Percentiles rank a stretch among this genome's conserved stretches.
Conservation (phyloP, 768 basidiomycete genomes). For the Mycena rebaudengoi region DNA sequence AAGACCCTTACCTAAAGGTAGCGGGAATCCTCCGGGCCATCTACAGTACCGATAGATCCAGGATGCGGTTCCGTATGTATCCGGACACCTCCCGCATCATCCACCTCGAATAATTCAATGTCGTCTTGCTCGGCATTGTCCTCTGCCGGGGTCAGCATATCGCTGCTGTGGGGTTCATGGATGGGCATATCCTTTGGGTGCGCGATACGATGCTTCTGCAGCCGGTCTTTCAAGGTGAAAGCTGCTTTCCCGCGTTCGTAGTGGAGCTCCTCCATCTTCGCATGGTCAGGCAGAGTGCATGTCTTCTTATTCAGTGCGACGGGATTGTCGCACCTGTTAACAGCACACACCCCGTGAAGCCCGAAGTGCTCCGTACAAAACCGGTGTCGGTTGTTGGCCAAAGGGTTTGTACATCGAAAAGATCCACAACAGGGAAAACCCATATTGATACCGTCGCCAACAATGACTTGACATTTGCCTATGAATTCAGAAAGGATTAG, state of each 20-base stretch:
- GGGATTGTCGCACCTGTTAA: neutral
- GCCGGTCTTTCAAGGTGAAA: neutral
- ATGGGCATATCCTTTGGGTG: neutral
- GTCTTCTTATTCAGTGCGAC: neutral
- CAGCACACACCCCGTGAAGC: neutral
- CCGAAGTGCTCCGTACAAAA: slow-evolving; percentile 9
- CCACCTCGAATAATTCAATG: neutral
- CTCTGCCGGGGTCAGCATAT: neutral
- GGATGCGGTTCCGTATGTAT: neutral
- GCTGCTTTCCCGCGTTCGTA: slow-evolving; percentile 6
- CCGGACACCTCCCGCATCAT: neutral
- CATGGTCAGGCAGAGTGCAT: neutral
- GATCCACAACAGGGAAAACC: slow-evolving; percentile 19
- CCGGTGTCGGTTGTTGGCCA: slow-evolving; percentile 22
- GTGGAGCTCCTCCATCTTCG: neutral
- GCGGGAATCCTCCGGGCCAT: slow-evolving; percentile 3
- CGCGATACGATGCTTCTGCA: neutral
- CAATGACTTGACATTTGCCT: slow-evolving; percentile 19
- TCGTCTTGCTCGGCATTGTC: neutral
- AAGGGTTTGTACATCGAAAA: slow-evolving; percentile 6
- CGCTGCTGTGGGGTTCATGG: too few species aligned
- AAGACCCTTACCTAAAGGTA: slow-evolving; percentile 9
- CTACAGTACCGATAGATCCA: neutral
- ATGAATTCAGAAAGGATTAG: neutral
- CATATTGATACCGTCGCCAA: slow-evolving; percentile 25